Conservation (phyloP, 208 protist genomes). For the Lotmaria passim region DNA sequence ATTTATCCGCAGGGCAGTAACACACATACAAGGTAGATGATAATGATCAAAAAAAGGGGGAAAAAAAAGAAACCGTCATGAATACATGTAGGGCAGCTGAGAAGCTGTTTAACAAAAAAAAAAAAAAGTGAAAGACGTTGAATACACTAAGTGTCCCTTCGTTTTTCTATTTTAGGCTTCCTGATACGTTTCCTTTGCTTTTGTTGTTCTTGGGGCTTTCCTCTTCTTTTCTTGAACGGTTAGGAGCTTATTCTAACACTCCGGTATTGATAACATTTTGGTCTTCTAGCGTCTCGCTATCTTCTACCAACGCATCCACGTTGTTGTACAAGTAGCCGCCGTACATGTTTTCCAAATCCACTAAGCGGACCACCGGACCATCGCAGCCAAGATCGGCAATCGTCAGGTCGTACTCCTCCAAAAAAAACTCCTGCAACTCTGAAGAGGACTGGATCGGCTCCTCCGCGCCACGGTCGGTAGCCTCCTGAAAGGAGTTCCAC, state of each 20-base stretch:
- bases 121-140: no score
- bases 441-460: conserved; percentile 34
- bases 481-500: conserved; percentile 62
- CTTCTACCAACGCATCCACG: conserved; percentile 70
- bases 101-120: no score
- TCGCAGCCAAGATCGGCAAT: conserved; percentile 24
- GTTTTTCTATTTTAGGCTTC: no score
- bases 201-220: background rate
- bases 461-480: conserved; percentile 44
- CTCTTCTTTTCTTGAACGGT: background rate
- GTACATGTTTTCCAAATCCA: conserved; percentile 87
- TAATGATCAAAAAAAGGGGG: no score
- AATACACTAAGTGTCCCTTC: no score
- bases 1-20: no score
- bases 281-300: conserved; percentile 66
- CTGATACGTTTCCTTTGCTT: no score
- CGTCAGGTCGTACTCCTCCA: conserved; percentile 77
- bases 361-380: conserved; percentile 42
- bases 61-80: no score
- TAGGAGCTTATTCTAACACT: conserved; percentile 58
- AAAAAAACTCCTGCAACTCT: conserved; percentile 61
- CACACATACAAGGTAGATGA: no score
- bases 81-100: no score
- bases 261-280: conserved; percentile 62
- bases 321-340: conserved; percentile 83